Conservation (phyloP, 1,284 basidiomycete species). For the Mrakiaceae sp. region DNA sequence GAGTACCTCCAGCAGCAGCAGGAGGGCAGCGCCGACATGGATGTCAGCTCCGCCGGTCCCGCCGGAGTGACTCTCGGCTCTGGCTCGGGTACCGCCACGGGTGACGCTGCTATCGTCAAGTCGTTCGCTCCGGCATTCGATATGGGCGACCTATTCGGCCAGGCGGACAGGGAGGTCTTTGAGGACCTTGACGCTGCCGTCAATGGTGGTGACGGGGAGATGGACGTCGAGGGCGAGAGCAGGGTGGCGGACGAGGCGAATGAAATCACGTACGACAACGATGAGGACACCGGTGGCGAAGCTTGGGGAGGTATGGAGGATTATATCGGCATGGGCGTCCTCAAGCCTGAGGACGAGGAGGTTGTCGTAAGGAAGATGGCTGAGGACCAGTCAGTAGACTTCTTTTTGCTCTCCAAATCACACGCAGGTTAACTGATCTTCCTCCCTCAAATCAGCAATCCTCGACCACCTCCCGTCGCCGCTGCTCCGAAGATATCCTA, state of each 20-base stretch:
- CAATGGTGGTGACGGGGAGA: background rate
- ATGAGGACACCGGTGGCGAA: constrained; percentile 1
- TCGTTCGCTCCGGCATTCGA: constrained; percentile 59
- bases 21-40: constrained; percentile 33
- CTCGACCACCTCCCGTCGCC: constrained; percentile 17
- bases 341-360: constrained; percentile 11
- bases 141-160: constrained; percentile 58
- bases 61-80: background rate
- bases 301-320: constrained; percentile 15
- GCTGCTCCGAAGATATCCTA: background rate
- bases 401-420: background rate
- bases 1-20: constrained; percentile 46
- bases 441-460: constrained; percentile 11
- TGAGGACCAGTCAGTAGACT: background rate
- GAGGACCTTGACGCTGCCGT: constrained; percentile 33
- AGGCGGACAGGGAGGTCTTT: constrained; percentile 62
- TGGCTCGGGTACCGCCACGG: constrained; percentile 24
- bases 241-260: background rate
- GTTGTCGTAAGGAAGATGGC: constrained; percentile 3
- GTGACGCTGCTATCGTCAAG: constrained; percentile 57
- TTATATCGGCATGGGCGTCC: constrained; percentile 13
- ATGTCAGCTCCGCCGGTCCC: constrained; percentile 41
- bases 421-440: constrained; percentile 1
- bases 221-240: constrained; percentile 30
- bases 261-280: background rate